These are phyloP conservation scores for Trametes gibbosa DNA, from an alignment of 768 basidiomycete species.

Conservation along the genomic window DNA sequence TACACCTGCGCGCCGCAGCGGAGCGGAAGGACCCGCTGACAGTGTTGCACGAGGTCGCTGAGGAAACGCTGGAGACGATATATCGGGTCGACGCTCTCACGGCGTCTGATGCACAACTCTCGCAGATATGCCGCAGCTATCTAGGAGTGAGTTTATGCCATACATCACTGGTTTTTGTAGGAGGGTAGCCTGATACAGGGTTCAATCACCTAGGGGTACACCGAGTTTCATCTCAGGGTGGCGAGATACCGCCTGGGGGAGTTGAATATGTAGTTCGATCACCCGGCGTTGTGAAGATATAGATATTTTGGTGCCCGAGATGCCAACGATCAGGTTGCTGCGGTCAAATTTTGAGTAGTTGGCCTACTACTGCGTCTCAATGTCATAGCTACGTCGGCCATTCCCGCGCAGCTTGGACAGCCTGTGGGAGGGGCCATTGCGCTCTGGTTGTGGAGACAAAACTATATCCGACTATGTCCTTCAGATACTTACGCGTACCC, in stretches of 20 bases:
- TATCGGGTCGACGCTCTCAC: background rate
- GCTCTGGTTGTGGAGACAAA: too few species aligned
- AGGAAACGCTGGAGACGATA: constrained; percentile 8
- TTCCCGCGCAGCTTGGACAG: too few species aligned
- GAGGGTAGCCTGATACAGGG: too few species aligned
- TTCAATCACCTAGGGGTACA: background rate
- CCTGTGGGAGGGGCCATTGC: too few species aligned
- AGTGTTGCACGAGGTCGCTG: constrained; percentile 2
- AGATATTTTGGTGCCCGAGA: too few species aligned
- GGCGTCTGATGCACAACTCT: background rate
- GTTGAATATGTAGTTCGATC: background rate
- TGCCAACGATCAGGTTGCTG: too few species aligned
- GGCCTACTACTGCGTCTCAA: too few species aligned
- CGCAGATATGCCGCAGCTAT: background rate
- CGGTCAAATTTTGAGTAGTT: too few species aligned
- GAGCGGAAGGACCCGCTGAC: background rate
- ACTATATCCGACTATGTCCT: too few species aligned
- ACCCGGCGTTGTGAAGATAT: background rate
- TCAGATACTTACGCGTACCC: too few species aligned
- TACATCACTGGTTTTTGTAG: too few species aligned
- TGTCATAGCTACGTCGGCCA: too few species aligned
- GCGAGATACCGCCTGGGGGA: background rate
- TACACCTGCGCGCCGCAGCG: constrained; percentile 12
- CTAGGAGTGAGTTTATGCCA: background rate
- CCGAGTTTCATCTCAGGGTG: constrained; percentile 5